Evolutionary conservation across 2,329 filamentous ascomycete genomes (phyloP).

Genomic region (Cyanodermella asteris): DNA sequence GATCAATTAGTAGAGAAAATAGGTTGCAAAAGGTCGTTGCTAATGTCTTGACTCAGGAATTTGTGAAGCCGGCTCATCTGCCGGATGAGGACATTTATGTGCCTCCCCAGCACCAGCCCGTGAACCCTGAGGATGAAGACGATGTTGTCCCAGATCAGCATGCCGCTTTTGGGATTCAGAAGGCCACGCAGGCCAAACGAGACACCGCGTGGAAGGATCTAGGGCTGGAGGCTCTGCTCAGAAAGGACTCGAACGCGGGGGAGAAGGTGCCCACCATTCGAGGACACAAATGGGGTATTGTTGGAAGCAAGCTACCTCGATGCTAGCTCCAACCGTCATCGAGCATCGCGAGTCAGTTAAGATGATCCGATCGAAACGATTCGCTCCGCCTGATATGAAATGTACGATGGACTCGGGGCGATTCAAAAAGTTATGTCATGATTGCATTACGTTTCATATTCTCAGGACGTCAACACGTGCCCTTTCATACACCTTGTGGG

Average conservation of each 20-base stretch:
- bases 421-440: neutral
- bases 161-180: constrained; percentile 42
- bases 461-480: constrained; percentile 70
- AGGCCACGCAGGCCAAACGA: constrained; percentile 33
- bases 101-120: constrained; percentile 35
- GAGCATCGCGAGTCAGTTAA: too few relatives aligned
- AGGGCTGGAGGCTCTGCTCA: constrained; percentile 30
- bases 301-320: too few relatives aligned
- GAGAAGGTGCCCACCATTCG: too few relatives aligned
- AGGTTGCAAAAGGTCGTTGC: too few relatives aligned
- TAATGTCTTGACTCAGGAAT: too few relatives aligned
- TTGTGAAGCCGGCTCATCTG: constrained; percentile 11
- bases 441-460: constrained; percentile 28
- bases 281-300: too few relatives aligned
- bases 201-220: constrained; percentile 38
- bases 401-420: neutral
- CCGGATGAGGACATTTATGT: constrained; percentile 40
- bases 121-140: constrained; percentile 45
- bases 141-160: constrained; percentile 46
- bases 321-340: too few relatives aligned
- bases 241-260: constrained; percentile 10
- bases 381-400: too few relatives aligned
- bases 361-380: too few relatives aligned
- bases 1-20: too few relatives aligned
- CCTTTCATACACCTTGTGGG: constrained; percentile 58